Evolutionary conservation across 192 early-diverging fungal genomes (phyloP), one percentile per base, ranked within the genome.

Genomic region (Podila clonocystis): DNA sequence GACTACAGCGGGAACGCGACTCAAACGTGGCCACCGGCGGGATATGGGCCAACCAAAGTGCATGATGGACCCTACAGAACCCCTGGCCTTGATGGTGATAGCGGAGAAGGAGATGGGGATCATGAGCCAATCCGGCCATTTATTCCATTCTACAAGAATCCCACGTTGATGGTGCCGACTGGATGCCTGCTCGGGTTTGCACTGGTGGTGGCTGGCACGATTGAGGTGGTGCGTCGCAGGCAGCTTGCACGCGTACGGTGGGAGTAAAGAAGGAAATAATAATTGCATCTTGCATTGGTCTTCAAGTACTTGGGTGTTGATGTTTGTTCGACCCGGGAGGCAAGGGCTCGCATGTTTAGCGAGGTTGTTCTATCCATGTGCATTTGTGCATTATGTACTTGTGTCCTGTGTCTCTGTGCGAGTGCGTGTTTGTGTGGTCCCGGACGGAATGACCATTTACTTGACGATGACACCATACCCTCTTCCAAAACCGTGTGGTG

Each of bases 21-120:
- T 31, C 45, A 60, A 36, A 65, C 20, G 19, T 83, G 82, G 82
- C 74, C 82, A 1, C 82, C 82, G 4, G 34, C 58, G 58, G 82
- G 82, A 52, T 71, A 84, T 68, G 75, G 75, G 24, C 71, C 75
- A 5, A 64, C 70, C 22, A 74, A 78, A 62, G 59, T 24, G 0
- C 62, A 64, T 38, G 45, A 52, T 28, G 66, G 63, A 33, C 60
- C 72, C 2, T 74, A 73, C 28, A 68, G 38, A 1, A 84, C 75
- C 11, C 71, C 72, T 6, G 75, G 75, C 3, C 58, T 67, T n/a
- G 67, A 75, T 29, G 49, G 33, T 9, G 3, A n/a, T 9, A n/a
- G 29, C 20, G n/a, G 19, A 1, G 41, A 30, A 9, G 58, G 17
- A 8, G 68, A 26, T 20, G 58, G 57, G 24, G 57, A 29, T 6